Evolutionary conservation across 2,329 filamentous ascomycete genomes (phyloP).

Genomic region (Fusarium coicis): DNA sequence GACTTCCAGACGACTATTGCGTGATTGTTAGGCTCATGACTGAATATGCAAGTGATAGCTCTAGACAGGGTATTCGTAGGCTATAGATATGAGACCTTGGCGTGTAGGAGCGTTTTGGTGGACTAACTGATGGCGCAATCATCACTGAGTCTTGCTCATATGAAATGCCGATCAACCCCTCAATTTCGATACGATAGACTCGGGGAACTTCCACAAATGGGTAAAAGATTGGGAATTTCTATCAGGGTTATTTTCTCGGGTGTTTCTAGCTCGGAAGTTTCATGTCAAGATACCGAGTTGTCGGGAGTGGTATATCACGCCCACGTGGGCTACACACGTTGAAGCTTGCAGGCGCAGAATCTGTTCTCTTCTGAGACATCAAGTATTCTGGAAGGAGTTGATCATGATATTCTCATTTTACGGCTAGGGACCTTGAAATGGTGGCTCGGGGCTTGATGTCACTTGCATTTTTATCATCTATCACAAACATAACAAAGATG

Average conservation of each 20-base stretch:
- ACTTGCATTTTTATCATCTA: not conserved
- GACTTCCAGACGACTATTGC: conserved; percentile 15
- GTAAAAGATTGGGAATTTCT: not conserved
- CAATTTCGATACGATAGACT: not conserved
- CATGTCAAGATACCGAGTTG: conserved; percentile 4
- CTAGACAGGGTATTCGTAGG: not conserved
- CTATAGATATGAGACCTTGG: conserved; percentile 4
- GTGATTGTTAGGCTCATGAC: conserved; percentile 36
- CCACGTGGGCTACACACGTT: not conserved
- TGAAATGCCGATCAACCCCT: conserved; percentile 4
- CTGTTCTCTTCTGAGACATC: not conserved
- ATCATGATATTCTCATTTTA: not conserved
- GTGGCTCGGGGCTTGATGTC: rapidly evolving
- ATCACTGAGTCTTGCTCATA: conserved; percentile 34
- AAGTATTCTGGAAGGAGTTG: not conserved
- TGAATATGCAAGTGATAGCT: conserved; percentile 13
- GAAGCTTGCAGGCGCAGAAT: not conserved
- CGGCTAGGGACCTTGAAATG: too few relatives aligned
- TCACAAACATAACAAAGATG: not conserved
- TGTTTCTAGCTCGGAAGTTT: not conserved
- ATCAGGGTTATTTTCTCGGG: not conserved
- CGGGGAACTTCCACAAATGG: not conserved
- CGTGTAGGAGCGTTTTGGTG: not conserved
- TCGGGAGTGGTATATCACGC: not conserved
- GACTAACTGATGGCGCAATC: conserved; percentile 36